These are phyloP conservation scores for Hemisphaericaspora lyxosophila DNA, from an alignment of 1,139 yeast species.

Conservation along the genomic window DNA sequence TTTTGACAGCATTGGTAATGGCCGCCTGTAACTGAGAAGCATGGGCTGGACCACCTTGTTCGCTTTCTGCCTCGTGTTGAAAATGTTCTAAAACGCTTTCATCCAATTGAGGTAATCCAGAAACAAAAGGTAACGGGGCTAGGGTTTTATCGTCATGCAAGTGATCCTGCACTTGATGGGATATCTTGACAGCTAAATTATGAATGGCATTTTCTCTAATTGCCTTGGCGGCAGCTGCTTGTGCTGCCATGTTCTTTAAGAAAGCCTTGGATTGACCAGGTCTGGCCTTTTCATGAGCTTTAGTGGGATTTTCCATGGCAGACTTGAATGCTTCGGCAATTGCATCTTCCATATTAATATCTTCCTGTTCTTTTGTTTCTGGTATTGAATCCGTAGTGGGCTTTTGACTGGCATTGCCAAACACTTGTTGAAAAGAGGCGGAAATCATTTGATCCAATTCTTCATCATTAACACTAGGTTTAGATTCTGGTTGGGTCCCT, in stretches of 20 bases:
- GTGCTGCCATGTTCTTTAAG: constrained; percentile 1
- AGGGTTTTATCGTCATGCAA: constrained; percentile 16
- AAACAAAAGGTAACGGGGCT: constrained; percentile 13
- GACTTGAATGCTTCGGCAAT: constrained; percentile 37
- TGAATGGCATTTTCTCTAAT: constrained; percentile 25
- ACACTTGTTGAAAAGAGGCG: constrained; percentile 20
- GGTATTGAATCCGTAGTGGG: background rate
- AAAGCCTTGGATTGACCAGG: background rate
- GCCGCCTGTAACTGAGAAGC: constrained; percentile 22
- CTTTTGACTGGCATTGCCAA: constrained; percentile 3
- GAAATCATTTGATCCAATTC: constrained; percentile 17
- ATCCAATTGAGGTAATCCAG: constrained; percentile 36
- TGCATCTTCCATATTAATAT: constrained; percentile 28
- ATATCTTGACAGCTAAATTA: constrained; percentile 35
- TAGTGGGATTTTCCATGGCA: constrained; percentile 16
- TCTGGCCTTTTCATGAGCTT: background rate
- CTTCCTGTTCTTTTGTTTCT: constrained; percentile 15
- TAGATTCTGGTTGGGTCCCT: background rate
- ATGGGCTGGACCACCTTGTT: constrained; percentile 12
- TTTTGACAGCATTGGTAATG: constrained; percentile 27
- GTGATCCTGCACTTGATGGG: constrained; percentile 35
- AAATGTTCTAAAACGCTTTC: constrained; percentile 41
- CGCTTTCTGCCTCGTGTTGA: constrained; percentile 36
- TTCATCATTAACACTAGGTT: constrained; percentile 10
- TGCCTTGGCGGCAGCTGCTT: constrained; percentile 4